These are phyloP conservation scores for Hansenula lynferdii DNA, from an alignment of 1,139 yeast species.

Conservation along the genomic window DNA sequence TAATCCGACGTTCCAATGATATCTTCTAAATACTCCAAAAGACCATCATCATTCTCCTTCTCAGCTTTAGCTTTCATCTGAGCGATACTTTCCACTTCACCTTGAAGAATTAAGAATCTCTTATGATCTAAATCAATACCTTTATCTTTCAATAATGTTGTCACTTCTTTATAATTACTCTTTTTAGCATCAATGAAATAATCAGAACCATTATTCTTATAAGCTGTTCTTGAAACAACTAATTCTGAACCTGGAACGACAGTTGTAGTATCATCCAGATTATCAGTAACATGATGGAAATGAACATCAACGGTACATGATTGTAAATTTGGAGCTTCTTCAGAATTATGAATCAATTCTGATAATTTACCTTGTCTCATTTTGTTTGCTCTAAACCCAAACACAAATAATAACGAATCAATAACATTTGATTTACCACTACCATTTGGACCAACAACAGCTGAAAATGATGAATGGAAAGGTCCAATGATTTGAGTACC, in stretches of 20 bases:
- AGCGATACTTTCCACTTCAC: conserved; percentile 97
- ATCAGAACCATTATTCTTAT: conserved; percentile 68
- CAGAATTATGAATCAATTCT: conserved; percentile 87
- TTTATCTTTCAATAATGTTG: conserved; percentile 64
- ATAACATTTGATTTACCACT: conserved; percentile 97
- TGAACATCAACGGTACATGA: conserved; percentile 93
- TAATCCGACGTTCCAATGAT: conserved; percentile 92
- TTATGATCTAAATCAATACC: conserved; percentile 96
- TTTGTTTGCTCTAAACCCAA: conserved; percentile 94
- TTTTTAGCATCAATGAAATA: conserved; percentile 69
- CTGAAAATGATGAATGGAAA: conserved; percentile 87
- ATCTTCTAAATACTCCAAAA: conserved; percentile 91
- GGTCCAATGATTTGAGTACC: conserved; percentile 94
- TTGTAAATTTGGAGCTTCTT: conserved; percentile 57
- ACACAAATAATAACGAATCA: conserved; percentile 91
- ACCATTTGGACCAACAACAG: conserved; percentile 99
- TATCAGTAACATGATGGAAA: conserved; percentile 74
- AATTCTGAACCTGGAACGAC: conserved; percentile 54
- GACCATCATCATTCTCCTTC: conserved; percentile 86
- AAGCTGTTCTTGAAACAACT: conserved; percentile 77
- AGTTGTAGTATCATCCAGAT: conserved; percentile 35
- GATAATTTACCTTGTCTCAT: conserved; percentile 95
- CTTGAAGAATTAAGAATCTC: conserved; percentile 89
- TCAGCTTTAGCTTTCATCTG: conserved; percentile 99
- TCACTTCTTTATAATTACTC: conserved; percentile 78